Evolutionary conservation across 352 stramenopile species (phyloP).

Genomic region (Hyphochytrium catenoides): DNA sequence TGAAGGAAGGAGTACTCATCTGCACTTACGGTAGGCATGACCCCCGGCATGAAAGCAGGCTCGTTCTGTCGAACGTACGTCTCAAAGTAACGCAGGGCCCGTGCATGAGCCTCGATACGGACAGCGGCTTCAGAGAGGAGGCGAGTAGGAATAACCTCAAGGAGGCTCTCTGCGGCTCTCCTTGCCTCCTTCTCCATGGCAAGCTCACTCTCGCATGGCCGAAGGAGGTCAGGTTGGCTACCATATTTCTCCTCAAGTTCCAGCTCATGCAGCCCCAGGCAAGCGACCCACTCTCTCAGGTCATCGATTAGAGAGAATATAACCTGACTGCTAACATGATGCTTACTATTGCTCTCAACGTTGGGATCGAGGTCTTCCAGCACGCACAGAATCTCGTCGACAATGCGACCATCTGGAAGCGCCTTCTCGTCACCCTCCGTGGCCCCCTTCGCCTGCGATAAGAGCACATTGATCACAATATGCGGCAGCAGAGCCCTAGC

Average conservation of each 20-base stretch:
- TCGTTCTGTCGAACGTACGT: slow-evolving; percentile 29
- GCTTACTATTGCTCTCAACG: slow-evolving; percentile 12
- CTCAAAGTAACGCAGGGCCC: slow-evolving; percentile 47
- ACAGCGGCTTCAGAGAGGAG: slow-evolving; percentile 37
- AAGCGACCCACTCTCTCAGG: slow-evolving; percentile 60
- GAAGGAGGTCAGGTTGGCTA: no score
- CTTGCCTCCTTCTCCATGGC: slow-evolving; percentile 43
- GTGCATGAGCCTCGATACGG: slow-evolving; percentile 33
- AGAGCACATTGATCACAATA: slow-evolving; percentile 54
- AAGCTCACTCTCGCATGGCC: slow-evolving; percentile 16
- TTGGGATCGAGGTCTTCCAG: slow-evolving; percentile 34
- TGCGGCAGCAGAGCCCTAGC: slow-evolving; percentile 51
- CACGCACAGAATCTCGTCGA: slow-evolving; percentile 55
- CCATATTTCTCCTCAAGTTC: no score
- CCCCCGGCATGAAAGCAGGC: background rate
- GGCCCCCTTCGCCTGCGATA: slow-evolving; percentile 25
- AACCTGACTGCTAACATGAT: slow-evolving; percentile 14
- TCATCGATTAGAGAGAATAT: slow-evolving; percentile 63
- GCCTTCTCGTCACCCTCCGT: no score
- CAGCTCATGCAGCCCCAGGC: no score
- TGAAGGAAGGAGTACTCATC: slow-evolving; percentile 38
- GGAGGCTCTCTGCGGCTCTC: slow-evolving; percentile 38
- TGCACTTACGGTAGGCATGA: slow-evolving; percentile 21
- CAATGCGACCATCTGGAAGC: no score
- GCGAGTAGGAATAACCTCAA: slow-evolving; percentile 35